Evolutionary conservation across 306 rosid genomes (phyloP), one percentile per base, ranked within the genome.

Genomic region (Neltuma alba): DNA sequence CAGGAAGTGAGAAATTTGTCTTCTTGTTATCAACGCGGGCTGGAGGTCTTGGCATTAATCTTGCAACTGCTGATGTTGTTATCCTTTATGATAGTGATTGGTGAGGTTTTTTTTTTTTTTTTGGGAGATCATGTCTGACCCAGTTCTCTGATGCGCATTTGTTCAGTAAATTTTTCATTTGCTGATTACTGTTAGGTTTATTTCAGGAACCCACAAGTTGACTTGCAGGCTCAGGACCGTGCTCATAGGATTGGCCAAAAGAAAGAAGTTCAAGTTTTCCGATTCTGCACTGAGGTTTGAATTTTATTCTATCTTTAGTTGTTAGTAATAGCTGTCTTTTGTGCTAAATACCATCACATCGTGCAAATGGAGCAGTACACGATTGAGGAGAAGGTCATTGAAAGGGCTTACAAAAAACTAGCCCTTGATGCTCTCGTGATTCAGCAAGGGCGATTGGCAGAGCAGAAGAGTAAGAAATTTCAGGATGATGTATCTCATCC

Each of bases 201-300:
- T 64, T 73, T 57, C 85, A 95, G 99, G 99, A 95, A 95, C 55
- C 99, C 99, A 21, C 99, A 95, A 87, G 99, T 92, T 84, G 99
- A 95, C 85, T 77, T 95, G 86, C 99, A 95, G 81, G 99, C 99
- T 79, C 99, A 95, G 73, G 99, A 95, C 77, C 98, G 99, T 76
- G 99, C 99, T 86, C 99, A 95, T 74, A 92, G 99, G 85, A 95
- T 95, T 91, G 99, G 99, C 76, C 99, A 95, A 81, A 95, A 95
- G 93, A 95, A 95, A 89, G 99, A 95, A 91, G 99, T 95, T 81
- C 99, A 95, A 89, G 99, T 95, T 81, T 95, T 95, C 74, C 87
- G 99, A 70, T 95, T 95, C 79, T 95, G 99, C 84, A 90, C 99
- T 0, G 99, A 95, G 98, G 99, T 95, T 79, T 82, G 70, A 7